A percentile compares a stretch with the other conserved stretches of the same genome.
phyloP scores from a whole-genome alignment of 1,284 basidiomycete species.

The Apiotrichum siamense region DNA sequence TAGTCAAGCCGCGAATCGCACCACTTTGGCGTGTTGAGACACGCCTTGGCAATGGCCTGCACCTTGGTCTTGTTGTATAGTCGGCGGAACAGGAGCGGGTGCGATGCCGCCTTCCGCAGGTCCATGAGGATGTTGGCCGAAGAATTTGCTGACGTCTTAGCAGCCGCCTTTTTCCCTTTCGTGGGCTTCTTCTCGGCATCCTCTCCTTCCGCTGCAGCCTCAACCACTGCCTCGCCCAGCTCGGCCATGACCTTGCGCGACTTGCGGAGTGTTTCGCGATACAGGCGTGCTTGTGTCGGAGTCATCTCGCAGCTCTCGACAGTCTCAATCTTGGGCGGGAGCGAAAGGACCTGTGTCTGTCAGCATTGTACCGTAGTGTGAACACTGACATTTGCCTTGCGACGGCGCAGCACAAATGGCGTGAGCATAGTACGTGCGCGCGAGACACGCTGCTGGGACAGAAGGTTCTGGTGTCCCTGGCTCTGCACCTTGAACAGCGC shows the following conservation, averaged over 20 bases:
- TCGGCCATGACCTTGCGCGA: conserved; percentile 69
- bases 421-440: conserved; percentile 99
- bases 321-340: conserved; percentile 85
- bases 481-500: conserved; percentile 96
- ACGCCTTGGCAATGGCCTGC: conserved; percentile 66
- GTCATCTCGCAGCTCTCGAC: conserved; percentile 96
- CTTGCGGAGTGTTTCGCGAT: conserved; percentile 73
- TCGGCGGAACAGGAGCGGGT: conserved; percentile 90
- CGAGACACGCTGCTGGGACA: conserved; percentile 84
- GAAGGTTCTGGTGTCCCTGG: conserved; percentile 58
- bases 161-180: conserved; percentile 54
- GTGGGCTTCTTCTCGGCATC: conserved; percentile 46
- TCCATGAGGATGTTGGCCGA: conserved; percentile 88
- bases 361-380: not conserved
- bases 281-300: conserved; percentile 70
- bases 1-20: conserved; percentile 68
- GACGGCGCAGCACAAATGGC: conserved; percentile 89
- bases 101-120: conserved; percentile 87
- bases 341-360: conserved; percentile 71
- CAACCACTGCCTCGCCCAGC: conserved; percentile 55
- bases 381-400: conserved; percentile 73
- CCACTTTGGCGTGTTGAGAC: conserved; percentile 84
- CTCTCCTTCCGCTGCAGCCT: conserved; percentile 35
- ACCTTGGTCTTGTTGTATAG: conserved; percentile 74
- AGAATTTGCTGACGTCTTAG: conserved; percentile 33